Evolutionary conservation across 768 basidiomycete species (phyloP).

Genomic region (Russula griseocarnosa): DNA sequence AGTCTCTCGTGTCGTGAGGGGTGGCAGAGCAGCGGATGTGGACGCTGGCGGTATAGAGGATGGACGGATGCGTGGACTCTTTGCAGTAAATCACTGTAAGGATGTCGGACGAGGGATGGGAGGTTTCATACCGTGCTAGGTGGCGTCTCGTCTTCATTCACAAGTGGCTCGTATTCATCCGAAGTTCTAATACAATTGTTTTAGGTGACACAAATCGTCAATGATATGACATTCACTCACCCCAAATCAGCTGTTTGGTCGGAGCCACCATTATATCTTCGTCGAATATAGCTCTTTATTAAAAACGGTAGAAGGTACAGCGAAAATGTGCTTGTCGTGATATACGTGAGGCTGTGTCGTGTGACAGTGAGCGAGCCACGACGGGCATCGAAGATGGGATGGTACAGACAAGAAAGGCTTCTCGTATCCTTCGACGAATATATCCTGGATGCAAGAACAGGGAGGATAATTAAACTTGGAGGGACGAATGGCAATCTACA

Average conservation of each 20-base stretch:
- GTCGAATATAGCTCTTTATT: conserved; percentile 37
- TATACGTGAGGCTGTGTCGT: conserved; percentile 68
- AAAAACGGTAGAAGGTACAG: conserved; percentile 70
- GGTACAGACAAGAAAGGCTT: conserved; percentile 80
- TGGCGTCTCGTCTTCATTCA: conserved; percentile 28
- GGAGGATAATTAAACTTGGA: background rate
- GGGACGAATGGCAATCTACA: background rate
- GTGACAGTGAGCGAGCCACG: conserved; percentile 8
- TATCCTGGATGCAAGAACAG: conserved; percentile 33
- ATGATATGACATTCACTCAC: conserved; percentile 6
- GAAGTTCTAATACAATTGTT: conserved; percentile 22
- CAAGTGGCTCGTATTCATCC: conserved; percentile 33
- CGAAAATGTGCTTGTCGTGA: conserved; percentile 86
- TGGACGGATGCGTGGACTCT: conserved; percentile 13
- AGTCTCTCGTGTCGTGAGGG: conserved; percentile 66
- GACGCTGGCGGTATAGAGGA: conserved; percentile 11
- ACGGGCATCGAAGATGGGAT: conserved; percentile 3
- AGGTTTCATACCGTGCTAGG: conserved; percentile 19
- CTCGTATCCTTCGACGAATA: conserved; percentile 66
- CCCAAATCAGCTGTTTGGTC: background rate
- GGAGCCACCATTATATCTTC: background rate
- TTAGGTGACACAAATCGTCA: conserved; percentile 1
- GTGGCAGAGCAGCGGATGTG: conserved; percentile 31
- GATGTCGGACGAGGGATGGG: background rate
- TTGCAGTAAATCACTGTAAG: background rate